These are phyloP conservation scores for Allium fistulosum DNA, from an alignment of 106 monocot genomes.

Conservation along the genomic window DNA sequence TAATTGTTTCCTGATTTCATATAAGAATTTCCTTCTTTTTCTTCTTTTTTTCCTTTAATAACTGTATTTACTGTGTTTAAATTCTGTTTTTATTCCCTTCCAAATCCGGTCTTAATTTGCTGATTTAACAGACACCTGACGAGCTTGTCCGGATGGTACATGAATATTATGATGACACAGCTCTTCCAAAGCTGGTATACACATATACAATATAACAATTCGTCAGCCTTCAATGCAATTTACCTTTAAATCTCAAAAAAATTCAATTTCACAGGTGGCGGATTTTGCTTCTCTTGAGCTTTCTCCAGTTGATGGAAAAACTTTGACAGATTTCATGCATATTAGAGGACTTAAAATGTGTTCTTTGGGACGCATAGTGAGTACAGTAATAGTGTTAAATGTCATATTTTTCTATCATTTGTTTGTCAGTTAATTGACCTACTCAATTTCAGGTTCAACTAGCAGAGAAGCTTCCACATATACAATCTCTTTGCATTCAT, in stretches of 20 bases:
- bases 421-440: neutral
- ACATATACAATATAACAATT: neutral
- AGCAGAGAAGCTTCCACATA: conserved; percentile 75
- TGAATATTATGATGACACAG: conserved; percentile 70
- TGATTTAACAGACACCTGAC: conserved; percentile 40
- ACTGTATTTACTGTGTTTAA: too few species aligned
- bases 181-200: conserved; percentile 83
- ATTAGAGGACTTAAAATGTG: conserved; percentile 73
- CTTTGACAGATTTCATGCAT: conserved; percentile 94
- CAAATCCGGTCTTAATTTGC: too few species aligned
- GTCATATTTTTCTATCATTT: neutral
- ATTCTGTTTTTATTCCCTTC: too few species aligned
- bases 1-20: too few species aligned
- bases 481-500: conserved; percentile 86
- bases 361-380: conserved; percentile 81
- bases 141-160: conserved; percentile 68
- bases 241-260: neutral
- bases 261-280: conserved; percentile 38
- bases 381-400: conserved; percentile 7
- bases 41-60: too few species aligned
- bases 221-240: neutral
- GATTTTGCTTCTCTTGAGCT: conserved; percentile 97
- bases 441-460: conserved; percentile 53
- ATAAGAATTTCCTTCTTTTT: too few species aligned
- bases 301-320: conserved; percentile 92